Evolutionary conservation across 352 stramenopile genomes (phyloP), one percentile per base, ranked within the genome.

Genomic region (Vaucheria bursata): DNA sequence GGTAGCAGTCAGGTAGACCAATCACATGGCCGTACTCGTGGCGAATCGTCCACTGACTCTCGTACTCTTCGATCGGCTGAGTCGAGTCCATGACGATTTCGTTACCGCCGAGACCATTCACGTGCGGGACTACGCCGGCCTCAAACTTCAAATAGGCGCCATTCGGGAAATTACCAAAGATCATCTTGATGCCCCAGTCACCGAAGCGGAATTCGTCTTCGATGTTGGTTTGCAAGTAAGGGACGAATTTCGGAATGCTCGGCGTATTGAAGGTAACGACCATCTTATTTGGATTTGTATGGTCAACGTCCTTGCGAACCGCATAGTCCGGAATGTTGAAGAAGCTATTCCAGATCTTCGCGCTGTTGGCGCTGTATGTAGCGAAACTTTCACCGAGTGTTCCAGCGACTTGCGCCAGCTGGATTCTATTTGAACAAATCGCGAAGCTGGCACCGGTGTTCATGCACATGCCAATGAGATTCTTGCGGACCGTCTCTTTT

Each of bases 101-200:
- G 45, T 59, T 59, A 59, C 45, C 45, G 45, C 45, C 45, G 12
- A 59, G 25, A 25, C 45, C 45, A 59, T 59, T 59, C 12, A 59
- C 45, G 45, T 59, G 45, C 45, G 45, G 45, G 25, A 59, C 45
- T 25, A 59, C 45, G 45, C 45, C 45, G 12, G 45, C 45, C 25
- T 59, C 45, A 25, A 59, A 59, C 45, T 59, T 59, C 45, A 59
- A 59, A 25, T 18, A 25, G 12, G 45, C 45, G 45, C 45, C 45
- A 25, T 59, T 59, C 45, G 45, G 45, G 45, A 18, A 59, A 25
- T 59, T 59, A 59, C 45, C 45, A 25, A 59, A 59, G 12, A 25
- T 59, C 45, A 59, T 59, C 45, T 59, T 59, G 45, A 59, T 59
- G 45, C 45, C 45, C 45, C 45, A 59, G 45, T 59, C 45, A 59